Evolutionary conservation across 139 green algal genomes (phyloP).

Genomic region (Coelastrella sp.): DNA sequence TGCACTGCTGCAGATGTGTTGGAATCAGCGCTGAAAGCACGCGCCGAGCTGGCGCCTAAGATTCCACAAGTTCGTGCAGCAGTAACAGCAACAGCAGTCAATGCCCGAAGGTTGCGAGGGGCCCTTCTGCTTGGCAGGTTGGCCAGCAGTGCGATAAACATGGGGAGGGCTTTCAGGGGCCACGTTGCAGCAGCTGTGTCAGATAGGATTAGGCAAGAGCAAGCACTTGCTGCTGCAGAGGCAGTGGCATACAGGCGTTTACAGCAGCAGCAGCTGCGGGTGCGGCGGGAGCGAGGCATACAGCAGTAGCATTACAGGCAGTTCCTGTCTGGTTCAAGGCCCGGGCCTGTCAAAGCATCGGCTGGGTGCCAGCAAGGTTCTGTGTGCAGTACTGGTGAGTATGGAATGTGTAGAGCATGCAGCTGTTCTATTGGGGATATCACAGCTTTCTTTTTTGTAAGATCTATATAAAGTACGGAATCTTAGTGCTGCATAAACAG

Average conservation of each 20-base stretch:
- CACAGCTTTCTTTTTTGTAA: too few species aligned
- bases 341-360: too few species aligned
- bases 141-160: neutral
- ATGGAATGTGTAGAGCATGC: too few species aligned
- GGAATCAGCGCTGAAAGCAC: conserved; percentile 30
- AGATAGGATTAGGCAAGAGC: neutral
- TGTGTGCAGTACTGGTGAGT: too few species aligned
- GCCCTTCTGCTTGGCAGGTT: neutral
- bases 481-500: too few species aligned
- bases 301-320: too few species aligned
- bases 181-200: neutral
- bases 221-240: conserved; percentile 10
- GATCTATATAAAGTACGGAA: too few species aligned
- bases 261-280: neutral
- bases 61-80: neutral
- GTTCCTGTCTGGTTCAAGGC: too few species aligned
- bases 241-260: neutral
- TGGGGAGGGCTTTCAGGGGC: neutral
- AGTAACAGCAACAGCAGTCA: neutral
- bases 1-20: conserved; percentile 31
- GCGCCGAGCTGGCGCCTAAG: neutral
- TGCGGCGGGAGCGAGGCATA: neutral
- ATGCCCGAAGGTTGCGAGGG: conserved; percentile 1
- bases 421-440: too few species aligned
- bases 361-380: too few species aligned